phyloP scores from a whole-genome alignment of 768 basidiomycete species.

The Agaricus blazei region DNA sequence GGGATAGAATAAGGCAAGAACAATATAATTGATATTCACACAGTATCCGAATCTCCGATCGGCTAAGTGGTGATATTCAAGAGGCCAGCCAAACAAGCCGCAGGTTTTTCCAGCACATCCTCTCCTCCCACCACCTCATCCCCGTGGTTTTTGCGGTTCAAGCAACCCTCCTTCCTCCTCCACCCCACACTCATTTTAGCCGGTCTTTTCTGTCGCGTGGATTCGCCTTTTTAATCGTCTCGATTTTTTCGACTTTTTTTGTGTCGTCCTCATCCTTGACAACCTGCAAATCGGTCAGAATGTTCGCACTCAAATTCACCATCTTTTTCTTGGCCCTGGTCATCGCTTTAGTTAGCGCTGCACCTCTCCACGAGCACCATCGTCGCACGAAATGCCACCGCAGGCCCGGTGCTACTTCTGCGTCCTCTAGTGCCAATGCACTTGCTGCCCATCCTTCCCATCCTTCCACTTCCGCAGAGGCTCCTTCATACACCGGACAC shows the following conservation, averaged over 20 bases:
- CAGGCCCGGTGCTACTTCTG: not conserved
- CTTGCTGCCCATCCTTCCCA: not conserved
- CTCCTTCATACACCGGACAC: not conserved
- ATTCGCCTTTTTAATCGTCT: constrained; percentile 7
- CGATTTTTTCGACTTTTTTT: not conserved
- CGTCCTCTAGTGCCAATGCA: not conserved
- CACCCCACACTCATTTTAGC: constrained; percentile 14
- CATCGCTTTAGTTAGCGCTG: constrained; percentile 18
- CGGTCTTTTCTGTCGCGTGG: constrained; percentile 12
- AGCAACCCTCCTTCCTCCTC: constrained; percentile 14
- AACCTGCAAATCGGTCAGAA: constrained; percentile 8
- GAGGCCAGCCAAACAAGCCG: not conserved
- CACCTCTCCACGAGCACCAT: constrained; percentile 16
- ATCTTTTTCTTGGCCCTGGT: constrained; percentile 19
- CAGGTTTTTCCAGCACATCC: constrained; percentile 5
- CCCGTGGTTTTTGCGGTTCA: constrained; percentile 6
- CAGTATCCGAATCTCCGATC: constrained; percentile 7
- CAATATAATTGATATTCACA: constrained; percentile 6
- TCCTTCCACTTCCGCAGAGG: not conserved
- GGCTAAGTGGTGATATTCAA: not conserved
- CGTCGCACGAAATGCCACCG: constrained; percentile 11
- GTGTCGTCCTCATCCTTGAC: not conserved
- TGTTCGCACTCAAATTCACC: constrained; percentile 18
- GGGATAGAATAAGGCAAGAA: not conserved
- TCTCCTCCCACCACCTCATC: constrained; percentile 6